Percentiles rank a stretch among this genome's conserved stretches.
Evolutionary conservation across 148 eudicot species (phyloP).

Genomic region (Dianthus caryophyllus): DNA sequence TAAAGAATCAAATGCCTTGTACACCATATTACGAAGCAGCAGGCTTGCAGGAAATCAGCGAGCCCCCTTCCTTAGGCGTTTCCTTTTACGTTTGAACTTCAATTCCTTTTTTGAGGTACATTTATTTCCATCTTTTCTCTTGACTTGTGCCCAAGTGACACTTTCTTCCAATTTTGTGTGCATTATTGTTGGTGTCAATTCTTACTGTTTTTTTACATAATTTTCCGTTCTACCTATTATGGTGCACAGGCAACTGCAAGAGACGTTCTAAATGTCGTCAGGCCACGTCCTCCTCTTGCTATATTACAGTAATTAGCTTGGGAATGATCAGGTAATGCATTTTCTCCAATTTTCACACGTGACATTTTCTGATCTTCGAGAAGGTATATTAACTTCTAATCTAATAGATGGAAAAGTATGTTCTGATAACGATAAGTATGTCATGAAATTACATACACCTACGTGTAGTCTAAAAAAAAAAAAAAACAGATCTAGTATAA

Average conservation of each 20-base stretch:
- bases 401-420: no score
- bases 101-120: conserved; percentile 95
- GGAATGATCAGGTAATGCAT: conserved; percentile 18
- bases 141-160: not conserved
- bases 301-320: conserved; percentile 34
- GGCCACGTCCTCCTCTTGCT: conserved; percentile 68
- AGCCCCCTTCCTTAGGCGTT: conserved; percentile 95
- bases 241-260: conserved; percentile 68
- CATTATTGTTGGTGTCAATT: not conserved
- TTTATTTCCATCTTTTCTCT: not conserved
- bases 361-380: not conserved
- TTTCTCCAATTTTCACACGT: not conserved
- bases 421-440: no score
- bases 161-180: not conserved
- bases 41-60: conserved; percentile 98
- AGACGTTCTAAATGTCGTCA: conserved; percentile 74
- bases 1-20: conserved; percentile 89
- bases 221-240: not conserved
- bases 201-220: conserved; percentile 2
- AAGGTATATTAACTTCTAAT: no score
- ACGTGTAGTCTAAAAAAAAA: no score
- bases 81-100: conserved; percentile 89
- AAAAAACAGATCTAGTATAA: no score
- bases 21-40: conserved; percentile 95
- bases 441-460: no score